A percentile compares a stretch with the other conserved stretches of the same genome.
Evolutionary conservation across 495 filamentous ascomycete species (phyloP).

Genomic region (Xylaria telfairii): DNA sequence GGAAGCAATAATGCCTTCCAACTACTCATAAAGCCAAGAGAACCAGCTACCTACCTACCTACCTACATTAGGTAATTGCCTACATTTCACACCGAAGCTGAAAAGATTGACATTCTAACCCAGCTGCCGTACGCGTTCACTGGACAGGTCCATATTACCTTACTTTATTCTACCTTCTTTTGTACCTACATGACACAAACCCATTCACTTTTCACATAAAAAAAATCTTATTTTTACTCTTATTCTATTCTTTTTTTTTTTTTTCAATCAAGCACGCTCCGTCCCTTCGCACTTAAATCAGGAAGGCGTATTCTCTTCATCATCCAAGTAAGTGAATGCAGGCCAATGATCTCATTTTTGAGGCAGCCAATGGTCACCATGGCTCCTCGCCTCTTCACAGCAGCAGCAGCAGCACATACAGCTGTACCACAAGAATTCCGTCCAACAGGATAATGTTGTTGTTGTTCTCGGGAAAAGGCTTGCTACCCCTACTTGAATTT

Average conservation of each 20-base stretch:
- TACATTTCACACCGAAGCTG: background rate
- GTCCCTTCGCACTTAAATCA: background rate
- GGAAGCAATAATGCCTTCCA: too few relatives aligned
- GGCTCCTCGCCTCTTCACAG: constrained; percentile 13
- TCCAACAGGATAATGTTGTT: background rate
- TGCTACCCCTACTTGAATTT: background rate
- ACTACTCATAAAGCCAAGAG: too few relatives aligned
- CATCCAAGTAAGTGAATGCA: constrained; percentile 22
- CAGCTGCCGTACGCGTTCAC: background rate
- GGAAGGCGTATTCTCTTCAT: background rate
- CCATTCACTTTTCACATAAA: background rate
- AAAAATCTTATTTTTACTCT: background rate
- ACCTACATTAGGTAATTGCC: constrained; percentile 1
- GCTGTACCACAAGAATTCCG: constrained; percentile 6
- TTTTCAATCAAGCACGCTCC: constrained; percentile 3
- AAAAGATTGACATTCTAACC: background rate
- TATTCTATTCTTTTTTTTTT: background rate
- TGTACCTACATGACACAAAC: background rate
- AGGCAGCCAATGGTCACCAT: constrained; percentile 3
- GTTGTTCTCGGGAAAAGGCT: background rate
- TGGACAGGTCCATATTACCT: background rate
- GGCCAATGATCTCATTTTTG: constrained; percentile 8
- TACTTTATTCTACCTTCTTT: background rate
- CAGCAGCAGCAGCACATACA: constrained; percentile 11
- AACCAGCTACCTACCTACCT: too few relatives aligned